A percentile compares a stretch with the other conserved stretches of the same genome.
Evolutionary conservation across 1,284 basidiomycete genomes (phyloP).

Genomic region (Omphalotus olearius): DNA sequence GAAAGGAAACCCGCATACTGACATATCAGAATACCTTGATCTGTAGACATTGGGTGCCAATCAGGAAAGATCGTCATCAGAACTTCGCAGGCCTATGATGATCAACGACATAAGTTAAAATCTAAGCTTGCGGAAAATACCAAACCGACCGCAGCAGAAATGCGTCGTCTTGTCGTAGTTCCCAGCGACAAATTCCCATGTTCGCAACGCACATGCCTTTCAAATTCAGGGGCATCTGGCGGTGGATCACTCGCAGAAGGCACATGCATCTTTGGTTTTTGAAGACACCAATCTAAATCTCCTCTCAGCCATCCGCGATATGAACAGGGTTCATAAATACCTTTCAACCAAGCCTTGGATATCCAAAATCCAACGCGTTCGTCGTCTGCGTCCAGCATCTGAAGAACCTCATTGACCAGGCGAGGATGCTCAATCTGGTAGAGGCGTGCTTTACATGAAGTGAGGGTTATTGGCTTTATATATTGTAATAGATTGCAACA

Average conservation of each 20-base stretch:
- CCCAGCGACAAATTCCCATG: constrained; percentile 59
- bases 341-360: constrained; percentile 75
- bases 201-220: constrained; percentile 60
- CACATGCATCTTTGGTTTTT: constrained; percentile 72
- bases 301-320: constrained; percentile 4
- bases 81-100: constrained; percentile 48
- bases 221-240: constrained; percentile 56
- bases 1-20: neutral
- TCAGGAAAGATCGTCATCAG: constrained; percentile 54
- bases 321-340: constrained; percentile 29
- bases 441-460: constrained; percentile 51
- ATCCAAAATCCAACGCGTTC: constrained; percentile 61
- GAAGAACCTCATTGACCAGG: constrained; percentile 52
- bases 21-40: constrained; percentile 19
- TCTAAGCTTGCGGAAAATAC: neutral
- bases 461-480: neutral
- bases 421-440: constrained; percentile 65
- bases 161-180: constrained; percentile 48
- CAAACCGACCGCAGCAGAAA: constrained; percentile 50
- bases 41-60: constrained; percentile 55
- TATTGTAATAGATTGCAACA: constrained; percentile 12
- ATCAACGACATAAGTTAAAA: constrained; percentile 1
- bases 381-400: constrained; percentile 38
- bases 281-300: constrained; percentile 61
- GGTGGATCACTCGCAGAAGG: constrained; percentile 51